phyloP scores from a whole-genome alignment of 1,139 yeast genomes.

The Arxiozyma bovina region DNA sequence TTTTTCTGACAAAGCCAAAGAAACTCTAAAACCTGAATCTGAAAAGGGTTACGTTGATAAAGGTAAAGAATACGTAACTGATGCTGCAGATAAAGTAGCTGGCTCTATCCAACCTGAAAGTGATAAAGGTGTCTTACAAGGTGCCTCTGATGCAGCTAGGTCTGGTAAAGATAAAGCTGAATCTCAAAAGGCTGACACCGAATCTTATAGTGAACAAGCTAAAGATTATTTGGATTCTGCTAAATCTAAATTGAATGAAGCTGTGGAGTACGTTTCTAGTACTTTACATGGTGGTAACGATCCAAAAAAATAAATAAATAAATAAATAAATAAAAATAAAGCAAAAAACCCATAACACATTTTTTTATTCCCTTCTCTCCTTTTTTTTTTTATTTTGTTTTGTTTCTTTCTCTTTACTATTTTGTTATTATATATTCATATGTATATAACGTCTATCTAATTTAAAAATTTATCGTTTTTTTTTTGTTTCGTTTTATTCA shows the following conservation, averaged over 20 bases:
- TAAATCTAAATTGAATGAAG: slow-evolving; percentile 49
- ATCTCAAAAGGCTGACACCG: slow-evolving; percentile 22
- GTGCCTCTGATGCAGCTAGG: slow-evolving; percentile 48
- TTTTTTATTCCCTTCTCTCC: neutral
- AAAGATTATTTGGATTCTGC: slow-evolving; percentile 53
- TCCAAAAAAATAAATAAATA: neutral
- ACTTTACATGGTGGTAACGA: slow-evolving; percentile 47
- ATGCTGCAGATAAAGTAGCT: slow-evolving; percentile 55
- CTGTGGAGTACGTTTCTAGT: slow-evolving; percentile 53
- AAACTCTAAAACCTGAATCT: slow-evolving; percentile 62
- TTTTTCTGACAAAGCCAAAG: slow-evolving; percentile 58
- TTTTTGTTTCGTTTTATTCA: no score
- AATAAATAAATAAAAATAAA: neutral
- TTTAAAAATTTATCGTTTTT: no score
- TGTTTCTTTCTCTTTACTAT: neutral
- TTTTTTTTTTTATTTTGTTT: neutral
- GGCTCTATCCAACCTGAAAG: slow-evolving; percentile 49
- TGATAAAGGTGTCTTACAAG: slow-evolving; percentile 62
- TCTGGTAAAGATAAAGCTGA: slow-evolving; percentile 46
- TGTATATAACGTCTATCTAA: no score
- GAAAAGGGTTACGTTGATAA: slow-evolving; percentile 57
- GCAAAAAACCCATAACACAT: no score
- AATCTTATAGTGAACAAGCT: slow-evolving; percentile 47
- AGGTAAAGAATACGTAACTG: slow-evolving; percentile 66
- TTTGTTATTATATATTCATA: neutral